Percentiles rank a stretch among this genome's conserved stretches.
Evolutionary conservation across 2,329 filamentous ascomycete genomes (phyloP).

Genomic region (Verticillium zaregamsianum): DNA sequence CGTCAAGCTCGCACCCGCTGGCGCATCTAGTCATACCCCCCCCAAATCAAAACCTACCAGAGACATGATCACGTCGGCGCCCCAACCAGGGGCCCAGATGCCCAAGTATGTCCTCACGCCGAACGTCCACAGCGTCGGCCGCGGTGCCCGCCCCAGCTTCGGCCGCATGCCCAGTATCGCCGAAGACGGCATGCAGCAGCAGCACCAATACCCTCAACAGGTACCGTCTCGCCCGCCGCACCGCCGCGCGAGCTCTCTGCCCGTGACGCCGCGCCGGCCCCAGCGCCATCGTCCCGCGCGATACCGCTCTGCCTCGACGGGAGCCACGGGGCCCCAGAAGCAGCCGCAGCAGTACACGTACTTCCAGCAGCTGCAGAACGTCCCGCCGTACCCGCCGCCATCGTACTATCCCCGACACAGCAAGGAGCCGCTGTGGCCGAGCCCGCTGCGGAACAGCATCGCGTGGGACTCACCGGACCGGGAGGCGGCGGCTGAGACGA

Average conservation of each 20-base stretch:
- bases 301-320: not conserved
- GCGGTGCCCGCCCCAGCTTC: conserved; percentile 17
- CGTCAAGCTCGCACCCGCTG: not conserved
- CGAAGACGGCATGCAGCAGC: conserved; percentile 23
- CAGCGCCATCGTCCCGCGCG: not conserved
- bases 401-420: conserved; percentile 8
- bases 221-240: not conserved
- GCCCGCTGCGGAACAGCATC: not conserved
- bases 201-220: not conserved
- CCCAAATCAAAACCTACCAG: not conserved
- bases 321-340: not conserved
- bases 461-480: not conserved
- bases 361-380: conserved; percentile 1
- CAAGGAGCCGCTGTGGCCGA: conserved; percentile 5
- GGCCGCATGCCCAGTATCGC: conserved; percentile 31
- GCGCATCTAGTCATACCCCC: not conserved
- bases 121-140: conserved; percentile 1
- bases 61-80: not conserved
- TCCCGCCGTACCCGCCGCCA: conserved; percentile 10
- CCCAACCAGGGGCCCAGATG: conserved; percentile 3
- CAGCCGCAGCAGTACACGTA: not conserved
- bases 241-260: not conserved
- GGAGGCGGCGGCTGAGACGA: not conserved
- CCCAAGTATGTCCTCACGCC: conserved; percentile 12
- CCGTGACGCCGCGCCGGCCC: not conserved